Evolutionary conservation across 164 flowering plant genomes (phyloP), one percentile per base, ranked within the genome.

Genomic region (Vitis rupestris): DNA sequence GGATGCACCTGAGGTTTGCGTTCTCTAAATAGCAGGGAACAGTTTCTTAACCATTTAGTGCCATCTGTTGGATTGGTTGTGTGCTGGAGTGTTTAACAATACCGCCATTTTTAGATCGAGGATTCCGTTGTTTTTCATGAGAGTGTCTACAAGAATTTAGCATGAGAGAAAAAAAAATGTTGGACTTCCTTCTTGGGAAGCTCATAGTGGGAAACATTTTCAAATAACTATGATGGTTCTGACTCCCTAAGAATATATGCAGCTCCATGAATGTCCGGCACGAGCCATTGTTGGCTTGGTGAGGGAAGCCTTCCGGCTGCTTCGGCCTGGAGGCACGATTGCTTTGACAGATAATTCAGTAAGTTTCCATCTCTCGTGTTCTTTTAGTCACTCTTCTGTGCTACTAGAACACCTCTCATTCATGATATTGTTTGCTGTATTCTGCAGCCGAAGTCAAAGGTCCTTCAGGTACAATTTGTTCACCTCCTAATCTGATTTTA

Each of bases 361-460:
- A 82, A 12, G 11, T 7, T 31, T 12, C 47, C n/a, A 47, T 49
- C 9, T 2, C 29, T 54, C 62, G 12, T 23, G 12, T 47, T 47
- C 23, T 44, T 49, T 8, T 7, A 37, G 9, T 6, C 10, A 48
- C n/a, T 8, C 27, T 19, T 59, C 63, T 65, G 63, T 63, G 60
- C 17, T 47, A 11, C 55, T 49, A 57, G 27, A 30, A 23, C 23
- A 7, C 59, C 14, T 13, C 49, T 50, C 2, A 52, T 64, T 9
- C 23, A 12, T 70, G 15, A 29, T 19, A 47, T 12, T 15, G 61
- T 29, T 57, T 54, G 8, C 31, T 59, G 60, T 60, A 54, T 67
- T 74, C n/a, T 79, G 81, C 90, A 89, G 91, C 91, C 94, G 44
- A 87, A 87, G 70, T 89, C 91, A 9, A 87, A 85, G 85, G 81